These are phyloP conservation scores for Calocybe gangraenosa DNA, from an alignment of 768 basidiomycete species.

Conservation along the genomic window DNA sequence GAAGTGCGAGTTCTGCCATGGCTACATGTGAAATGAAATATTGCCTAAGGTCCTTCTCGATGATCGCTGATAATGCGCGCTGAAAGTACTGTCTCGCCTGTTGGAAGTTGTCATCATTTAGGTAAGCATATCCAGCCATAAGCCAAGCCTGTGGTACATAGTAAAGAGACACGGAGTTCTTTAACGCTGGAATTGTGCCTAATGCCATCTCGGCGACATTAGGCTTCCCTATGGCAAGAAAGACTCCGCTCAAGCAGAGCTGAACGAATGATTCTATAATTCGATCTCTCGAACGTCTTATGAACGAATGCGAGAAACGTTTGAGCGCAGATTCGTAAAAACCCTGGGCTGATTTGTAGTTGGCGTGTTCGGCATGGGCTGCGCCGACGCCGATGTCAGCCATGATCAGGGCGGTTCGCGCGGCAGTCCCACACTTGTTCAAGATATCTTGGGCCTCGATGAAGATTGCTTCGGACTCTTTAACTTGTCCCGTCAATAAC, in stretches of 20 bases:
- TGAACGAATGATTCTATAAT: too few relatives aligned
- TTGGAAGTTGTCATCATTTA: background rate
- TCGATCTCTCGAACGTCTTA: too few relatives aligned
- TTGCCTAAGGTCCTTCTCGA: background rate
- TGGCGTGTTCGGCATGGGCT: too few relatives aligned
- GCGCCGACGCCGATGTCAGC: too few relatives aligned
- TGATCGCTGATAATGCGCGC: background rate
- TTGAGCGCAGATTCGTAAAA: too few relatives aligned
- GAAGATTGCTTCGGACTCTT: constrained; percentile 4
- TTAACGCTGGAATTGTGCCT: background rate
- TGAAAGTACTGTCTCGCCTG: constrained; percentile 3
- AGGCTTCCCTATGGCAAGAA: too few relatives aligned
- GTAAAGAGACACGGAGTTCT: too few relatives aligned
- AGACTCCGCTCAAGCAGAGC: too few relatives aligned
- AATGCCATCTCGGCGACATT: background rate
- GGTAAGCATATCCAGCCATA: constrained; percentile 1
- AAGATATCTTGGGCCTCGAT: constrained; percentile 1
- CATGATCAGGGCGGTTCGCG: background rate
- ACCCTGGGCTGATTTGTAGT: too few relatives aligned
- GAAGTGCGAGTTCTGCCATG: constrained; percentile 4
- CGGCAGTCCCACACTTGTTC: background rate
- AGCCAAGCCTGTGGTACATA: too few relatives aligned
- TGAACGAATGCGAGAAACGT: too few relatives aligned
- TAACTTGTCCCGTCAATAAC: constrained; percentile 3
- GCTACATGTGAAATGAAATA: background rate